Conservation (phyloP, 2,329 filamentous ascomycete genomes). For the Pseudocercospora fijiensis region DNA sequence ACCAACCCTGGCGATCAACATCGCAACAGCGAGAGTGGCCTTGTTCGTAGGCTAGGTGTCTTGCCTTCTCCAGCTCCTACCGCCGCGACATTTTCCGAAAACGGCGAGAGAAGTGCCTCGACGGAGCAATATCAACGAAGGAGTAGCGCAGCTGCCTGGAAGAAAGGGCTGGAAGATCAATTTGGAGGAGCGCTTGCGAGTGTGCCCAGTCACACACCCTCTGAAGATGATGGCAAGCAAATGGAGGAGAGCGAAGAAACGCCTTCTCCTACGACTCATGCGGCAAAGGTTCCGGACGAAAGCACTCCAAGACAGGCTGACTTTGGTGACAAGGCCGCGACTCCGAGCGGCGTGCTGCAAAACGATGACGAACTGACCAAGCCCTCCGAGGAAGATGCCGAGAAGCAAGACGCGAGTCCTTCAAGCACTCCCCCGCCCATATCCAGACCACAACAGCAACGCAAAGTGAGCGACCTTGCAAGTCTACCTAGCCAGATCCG, state of each 20-base stretch:
- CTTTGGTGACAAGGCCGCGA: not conserved
- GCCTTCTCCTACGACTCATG: not conserved
- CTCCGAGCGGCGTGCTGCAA: not conserved
- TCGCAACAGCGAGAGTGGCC: conserved; percentile 3
- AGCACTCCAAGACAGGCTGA: conserved; percentile 1
- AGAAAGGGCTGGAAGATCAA: conserved; percentile 11
- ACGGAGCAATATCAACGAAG: conserved; percentile 14
- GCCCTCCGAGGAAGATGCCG: not conserved
- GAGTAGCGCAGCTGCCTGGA: conserved; percentile 15
- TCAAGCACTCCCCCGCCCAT: not conserved
- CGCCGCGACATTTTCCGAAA: conserved; percentile 19
- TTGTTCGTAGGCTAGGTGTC: conserved; percentile 29
- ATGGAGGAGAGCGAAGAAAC: not conserved
- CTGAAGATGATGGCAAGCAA: conserved; percentile 3
- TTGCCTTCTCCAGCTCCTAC: conserved; percentile 34
- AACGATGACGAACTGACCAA: not conserved
- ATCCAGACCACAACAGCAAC: conserved; percentile 22
- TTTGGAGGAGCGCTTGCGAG: conserved; percentile 9
- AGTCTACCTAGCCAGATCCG: conserved; percentile 28
- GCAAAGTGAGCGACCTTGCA: conserved; percentile 30
- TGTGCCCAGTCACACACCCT: conserved; percentile 12
- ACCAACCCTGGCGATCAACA: not conserved
- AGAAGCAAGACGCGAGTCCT: not conserved
- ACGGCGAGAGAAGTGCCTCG: conserved; percentile 15
- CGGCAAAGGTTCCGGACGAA: not conserved